Conservation (phyloP, 306 rosid genomes). For the Quercus wislizeni region DNA sequence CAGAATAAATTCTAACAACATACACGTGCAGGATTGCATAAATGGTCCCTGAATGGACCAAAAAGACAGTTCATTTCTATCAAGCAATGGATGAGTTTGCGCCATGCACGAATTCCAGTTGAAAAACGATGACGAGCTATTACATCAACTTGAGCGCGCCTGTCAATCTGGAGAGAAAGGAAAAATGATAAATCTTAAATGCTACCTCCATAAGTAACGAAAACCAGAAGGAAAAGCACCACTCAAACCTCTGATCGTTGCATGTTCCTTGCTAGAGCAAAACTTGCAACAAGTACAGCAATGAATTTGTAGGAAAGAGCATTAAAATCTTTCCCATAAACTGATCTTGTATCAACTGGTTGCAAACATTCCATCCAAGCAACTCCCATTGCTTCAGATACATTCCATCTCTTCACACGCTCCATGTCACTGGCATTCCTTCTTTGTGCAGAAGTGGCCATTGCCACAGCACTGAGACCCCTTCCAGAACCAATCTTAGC, state of each 20-base stretch:
- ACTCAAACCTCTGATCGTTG: constrained; percentile 92
- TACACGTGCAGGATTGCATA: constrained; percentile 76
- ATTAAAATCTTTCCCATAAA: constrained; percentile 92
- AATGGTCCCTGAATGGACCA: constrained; percentile 71
- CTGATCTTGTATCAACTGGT: constrained; percentile 92
- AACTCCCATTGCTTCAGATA: constrained; percentile 96
- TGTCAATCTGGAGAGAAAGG: constrained; percentile 68
- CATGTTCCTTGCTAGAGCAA: constrained; percentile 91
- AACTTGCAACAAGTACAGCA: constrained; percentile 95
- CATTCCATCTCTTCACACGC: constrained; percentile 86
- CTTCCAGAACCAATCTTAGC: constrained; percentile 93
- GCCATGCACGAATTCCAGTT: constrained; percentile 85
- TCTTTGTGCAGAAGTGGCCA: constrained; percentile 98
- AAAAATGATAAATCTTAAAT: constrained; percentile 25
- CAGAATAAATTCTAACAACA: constrained; percentile 30
- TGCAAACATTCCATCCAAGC: constrained; percentile 99
- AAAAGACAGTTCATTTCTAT: constrained; percentile 86
- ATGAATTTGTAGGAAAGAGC: constrained; percentile 84
- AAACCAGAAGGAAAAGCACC: constrained; percentile 18
- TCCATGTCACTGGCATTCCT: constrained; percentile 81
- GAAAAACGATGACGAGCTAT: constrained; percentile 55
- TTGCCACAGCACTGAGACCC: constrained; percentile 98
- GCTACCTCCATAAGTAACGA: constrained; percentile 23
- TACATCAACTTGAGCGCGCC: constrained; percentile 70
- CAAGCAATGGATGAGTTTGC: constrained; percentile 79